Evolutionary conservation across 176 grass and related monocot species (phyloP).

Genomic region (Rhynchospora breviuscula): DNA sequence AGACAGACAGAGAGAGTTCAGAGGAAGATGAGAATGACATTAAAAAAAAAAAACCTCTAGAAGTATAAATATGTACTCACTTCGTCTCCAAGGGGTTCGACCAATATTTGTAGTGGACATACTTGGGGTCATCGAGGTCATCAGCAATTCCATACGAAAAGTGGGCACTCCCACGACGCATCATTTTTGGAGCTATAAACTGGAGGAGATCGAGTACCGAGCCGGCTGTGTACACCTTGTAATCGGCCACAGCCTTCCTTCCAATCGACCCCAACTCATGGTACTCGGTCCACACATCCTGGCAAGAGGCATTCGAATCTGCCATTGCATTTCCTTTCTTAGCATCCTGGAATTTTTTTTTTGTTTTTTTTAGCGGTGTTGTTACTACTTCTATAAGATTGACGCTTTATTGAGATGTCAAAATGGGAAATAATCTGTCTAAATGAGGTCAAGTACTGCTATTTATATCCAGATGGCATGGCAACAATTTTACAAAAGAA

Average conservation of each 20-base stretch:
- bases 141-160: conserved; percentile 97
- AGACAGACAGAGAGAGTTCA: background rate
- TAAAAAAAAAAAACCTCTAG: background rate
- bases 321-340: conserved; percentile 71
- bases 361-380: background rate
- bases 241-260: conserved; percentile 84
- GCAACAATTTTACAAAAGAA: background rate
- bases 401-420: background rate
- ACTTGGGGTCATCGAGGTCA: conserved; percentile 83
- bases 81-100: conserved; percentile 98
- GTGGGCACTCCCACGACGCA: conserved; percentile 84
- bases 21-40: background rate
- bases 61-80: conserved; percentile 35
- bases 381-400: background rate
- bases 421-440: background rate
- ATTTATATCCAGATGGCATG: background rate
- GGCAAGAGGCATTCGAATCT: conserved; percentile 70
- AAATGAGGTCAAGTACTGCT: background rate
- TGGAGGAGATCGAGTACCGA: conserved; percentile 77
- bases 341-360: conserved; percentile 53
- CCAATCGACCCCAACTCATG: conserved; percentile 88
- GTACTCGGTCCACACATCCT: conserved; percentile 97
- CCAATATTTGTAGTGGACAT: conserved; percentile 91
- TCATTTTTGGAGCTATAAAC: conserved; percentile 99
- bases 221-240: conserved; percentile 72